Conservation (phyloP, 192 early-diverging fungal species). For the Dispira parvispora region DNA sequence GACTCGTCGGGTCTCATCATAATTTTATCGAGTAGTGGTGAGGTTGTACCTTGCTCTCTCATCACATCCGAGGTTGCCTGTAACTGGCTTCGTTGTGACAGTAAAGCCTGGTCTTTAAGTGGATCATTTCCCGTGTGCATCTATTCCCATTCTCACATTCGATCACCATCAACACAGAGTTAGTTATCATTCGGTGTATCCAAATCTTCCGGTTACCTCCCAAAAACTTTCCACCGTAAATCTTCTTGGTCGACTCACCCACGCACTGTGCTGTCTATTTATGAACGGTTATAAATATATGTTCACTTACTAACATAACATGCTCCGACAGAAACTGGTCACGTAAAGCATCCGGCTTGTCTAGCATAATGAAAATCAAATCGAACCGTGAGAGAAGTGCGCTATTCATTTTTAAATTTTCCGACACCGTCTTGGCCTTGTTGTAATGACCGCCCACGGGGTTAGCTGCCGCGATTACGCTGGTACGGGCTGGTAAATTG, state of each 20-base stretch:
- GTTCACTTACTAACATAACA: constrained; percentile 48
- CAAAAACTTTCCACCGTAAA: neutral
- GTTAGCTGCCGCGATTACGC: constrained; percentile 79
- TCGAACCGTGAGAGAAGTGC: constrained; percentile 69
- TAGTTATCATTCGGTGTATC: too few relatives aligned
- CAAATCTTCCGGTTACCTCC: too few relatives aligned
- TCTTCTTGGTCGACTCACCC: neutral
- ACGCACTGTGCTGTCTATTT: neutral
- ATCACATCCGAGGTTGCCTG: neutral
- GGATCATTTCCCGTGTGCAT: neutral
- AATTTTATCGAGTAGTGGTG: constrained; percentile 17
- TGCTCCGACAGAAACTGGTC: constrained; percentile 65
- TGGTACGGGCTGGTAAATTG: constrained; percentile 62
- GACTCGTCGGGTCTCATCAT: constrained; percentile 32
- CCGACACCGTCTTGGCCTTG: constrained; percentile 62
- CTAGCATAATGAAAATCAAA: constrained; percentile 65
- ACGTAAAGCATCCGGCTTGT: constrained; percentile 62
- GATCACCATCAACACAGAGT: too few relatives aligned
- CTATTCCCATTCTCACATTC: too few relatives aligned
- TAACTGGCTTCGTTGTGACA: neutral
- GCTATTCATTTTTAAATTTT: constrained; percentile 62
- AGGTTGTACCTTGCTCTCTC: neutral
- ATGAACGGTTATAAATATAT: too few relatives aligned
- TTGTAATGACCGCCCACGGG: constrained; percentile 79
- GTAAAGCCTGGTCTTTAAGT: neutral